Evolutionary conservation across 176 grass and related monocot species (phyloP).

Genomic region (Zoysia pacifica): DNA sequence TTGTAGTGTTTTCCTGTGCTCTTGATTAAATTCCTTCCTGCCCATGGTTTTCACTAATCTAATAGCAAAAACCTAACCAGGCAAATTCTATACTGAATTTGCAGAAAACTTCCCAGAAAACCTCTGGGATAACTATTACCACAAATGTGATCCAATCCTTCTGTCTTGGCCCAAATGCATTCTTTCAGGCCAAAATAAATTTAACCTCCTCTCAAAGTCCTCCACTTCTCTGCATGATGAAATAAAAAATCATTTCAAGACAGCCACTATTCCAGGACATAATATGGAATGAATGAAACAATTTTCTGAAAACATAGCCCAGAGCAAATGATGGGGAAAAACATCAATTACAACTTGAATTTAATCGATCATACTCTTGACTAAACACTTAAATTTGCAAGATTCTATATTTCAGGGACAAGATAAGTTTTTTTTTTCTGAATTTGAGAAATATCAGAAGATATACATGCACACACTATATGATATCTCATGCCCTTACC

Average conservation of each 20-base stretch:
- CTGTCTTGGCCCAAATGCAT: slow-evolving; percentile 84
- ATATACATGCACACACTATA: slow-evolving; percentile 16
- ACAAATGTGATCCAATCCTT: slow-evolving; percentile 67
- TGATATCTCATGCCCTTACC: slow-evolving; percentile 48
- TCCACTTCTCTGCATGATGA: slow-evolving; percentile 86
- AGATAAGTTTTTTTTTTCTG: background rate
- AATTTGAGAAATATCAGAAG: slow-evolving; percentile 13
- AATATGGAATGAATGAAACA: slow-evolving; percentile 12
- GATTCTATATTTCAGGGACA: background rate
- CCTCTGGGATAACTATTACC: slow-evolving; percentile 55
- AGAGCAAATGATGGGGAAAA: background rate
- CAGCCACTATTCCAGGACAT: background rate
- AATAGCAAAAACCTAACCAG: slow-evolving; percentile 32
- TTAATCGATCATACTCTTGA: background rate
- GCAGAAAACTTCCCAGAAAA: slow-evolving; percentile 38
- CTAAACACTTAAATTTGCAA: background rate
- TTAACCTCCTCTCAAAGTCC: slow-evolving; percentile 91
- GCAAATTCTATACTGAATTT: slow-evolving; percentile 12
- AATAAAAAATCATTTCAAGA: slow-evolving; percentile 22
- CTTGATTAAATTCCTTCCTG: slow-evolving; percentile 13
- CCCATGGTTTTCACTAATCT: slow-evolving; percentile 22
- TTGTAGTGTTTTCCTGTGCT: slow-evolving; percentile 7
- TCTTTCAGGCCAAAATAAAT: slow-evolving; percentile 91
- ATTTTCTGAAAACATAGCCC: background rate
- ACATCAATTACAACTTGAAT: background rate